Base-by-base conservation (phyloP, 176 grass and related monocot species). In the Sorghum bicolor region DNA sequence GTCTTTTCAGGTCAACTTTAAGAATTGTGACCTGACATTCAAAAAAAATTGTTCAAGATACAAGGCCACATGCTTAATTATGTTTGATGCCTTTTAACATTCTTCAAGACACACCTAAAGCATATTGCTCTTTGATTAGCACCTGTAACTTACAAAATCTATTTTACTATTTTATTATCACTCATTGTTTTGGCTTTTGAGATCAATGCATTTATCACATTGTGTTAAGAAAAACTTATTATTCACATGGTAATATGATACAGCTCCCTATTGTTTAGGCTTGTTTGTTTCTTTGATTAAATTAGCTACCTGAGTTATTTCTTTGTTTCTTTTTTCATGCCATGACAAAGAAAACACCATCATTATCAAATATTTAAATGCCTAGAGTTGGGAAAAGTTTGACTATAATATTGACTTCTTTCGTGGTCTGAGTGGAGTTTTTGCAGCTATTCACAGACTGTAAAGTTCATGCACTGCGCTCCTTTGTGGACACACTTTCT, bases 201-300 rank as follows among this genome's bases (percentile, higher is more conserved):
- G 33, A 29, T 13, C 3, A 26, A 62, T 63, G 34, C 28, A 6
- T 28, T 40, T 33, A 34, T 41, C 10, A 20, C 17, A 53, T 84
- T 5, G 16, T 68, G 30, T 58, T 60, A 73, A 25, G 10, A 62
- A 44, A 40, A 70, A 2, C 67, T 70, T 41, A 11, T 25, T 70
- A 41, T 70, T 25, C 11, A 70, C 68, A 43, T 41, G 68, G 22
- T 70, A 1, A 37, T 65, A 43, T 63, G 17, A 77, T 53, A 20
- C 17, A 66, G 28, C 17, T 76, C 34, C 36, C 69, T 70, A 38
- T 70, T 10, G 14, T 63, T 38, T 65, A 65, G 41, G n/a, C 3
- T 64, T 83, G 74, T 65, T 79, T 40, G 26, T 73, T 88, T 80
- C 1, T 74, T 64, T 67, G 15, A 67, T 63, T 74, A 74, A 60